Evolutionary conservation across 2,329 filamentous ascomycete species (phyloP), one percentile per base, ranked within the genome.

Genomic region (Exophiala sp.): DNA sequence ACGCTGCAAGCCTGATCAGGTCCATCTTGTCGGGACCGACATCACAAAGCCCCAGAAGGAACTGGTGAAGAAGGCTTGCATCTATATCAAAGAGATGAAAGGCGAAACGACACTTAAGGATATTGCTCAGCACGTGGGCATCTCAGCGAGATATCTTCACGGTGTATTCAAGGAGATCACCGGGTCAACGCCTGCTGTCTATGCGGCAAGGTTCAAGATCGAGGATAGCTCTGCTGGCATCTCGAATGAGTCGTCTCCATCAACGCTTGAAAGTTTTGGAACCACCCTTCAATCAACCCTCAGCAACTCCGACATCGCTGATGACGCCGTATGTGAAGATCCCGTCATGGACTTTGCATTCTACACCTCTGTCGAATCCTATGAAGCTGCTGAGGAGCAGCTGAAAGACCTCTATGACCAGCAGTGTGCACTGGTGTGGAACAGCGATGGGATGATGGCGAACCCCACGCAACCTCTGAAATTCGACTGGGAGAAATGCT

Each of bases 1-100:
- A 66, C 73, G 80, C 51, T 83, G 80, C 65, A 74, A 74, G 52
- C 78, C 80, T 20, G 69, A 77, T 32, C 41, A 24, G 11, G 11
- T 24, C 14, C 41, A 43, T 5, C 18, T 43, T n/a, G 41, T 24
- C 2, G 41, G 41, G 10, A 43, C 20, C 21, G 21, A n/a, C 20
- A 43, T 43, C 12, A 43, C 41, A 4, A 21, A 43, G n/a, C 41
- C 41, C 4, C 41, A 43, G 41, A 43, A 14, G 14, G 41, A 43
- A 32, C 14, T 32, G 8, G 41, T 43, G 18, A 43, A 43, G 21
- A 43, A 43, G 10, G 41, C 41, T 14, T 43, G 41, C 21, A 24
- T 5, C n/a, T 43, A 43, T 24, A 43, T 43, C 14, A 11, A 21
- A 29, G 29, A 11, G 21, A 43, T 24, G 20, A 43, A 32, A 24